These are phyloP conservation scores for Diaporthe citrichinensis DNA, from an alignment of 2,329 filamentous ascomycete genomes.

Conservation along the genomic window DNA sequence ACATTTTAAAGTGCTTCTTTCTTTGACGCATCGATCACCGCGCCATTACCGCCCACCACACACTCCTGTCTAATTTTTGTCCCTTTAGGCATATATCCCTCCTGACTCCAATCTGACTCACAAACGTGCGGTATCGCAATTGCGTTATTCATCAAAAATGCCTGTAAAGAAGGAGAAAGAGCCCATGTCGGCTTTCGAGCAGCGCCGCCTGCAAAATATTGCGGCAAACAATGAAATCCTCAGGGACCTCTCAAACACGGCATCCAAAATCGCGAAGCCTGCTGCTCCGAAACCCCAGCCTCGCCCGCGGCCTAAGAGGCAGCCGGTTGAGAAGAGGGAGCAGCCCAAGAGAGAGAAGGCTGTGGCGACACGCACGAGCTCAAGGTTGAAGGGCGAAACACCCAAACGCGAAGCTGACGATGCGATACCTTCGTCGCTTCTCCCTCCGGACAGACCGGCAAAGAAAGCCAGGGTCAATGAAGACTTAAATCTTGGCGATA, in stretches of 20 bases:
- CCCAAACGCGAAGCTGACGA: slow-evolving; percentile 61
- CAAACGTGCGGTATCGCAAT: slow-evolving; percentile 32
- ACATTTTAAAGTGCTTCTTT: slow-evolving; percentile 37
- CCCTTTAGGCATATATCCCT: background rate
- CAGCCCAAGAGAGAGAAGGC: slow-evolving; percentile 62
- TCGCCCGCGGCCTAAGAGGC: slow-evolving; percentile 53
- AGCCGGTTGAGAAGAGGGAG: slow-evolving; percentile 53
- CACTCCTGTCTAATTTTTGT: background rate
- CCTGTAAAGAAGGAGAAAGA: slow-evolving; percentile 62
- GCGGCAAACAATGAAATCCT: slow-evolving; percentile 86
- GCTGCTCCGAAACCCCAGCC: slow-evolving; percentile 21
- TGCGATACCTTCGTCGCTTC: slow-evolving; percentile 20
- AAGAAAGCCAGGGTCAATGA: slow-evolving; percentile 71
- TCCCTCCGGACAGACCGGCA: slow-evolving; percentile 50
- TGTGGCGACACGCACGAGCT: slow-evolving; percentile 70
- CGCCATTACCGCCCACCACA: slow-evolving; percentile 9
- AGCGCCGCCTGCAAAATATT: slow-evolving; percentile 87
- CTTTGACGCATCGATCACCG: background rate
- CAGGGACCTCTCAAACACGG: slow-evolving; percentile 80
- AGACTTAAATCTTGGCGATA: slow-evolving; percentile 80
- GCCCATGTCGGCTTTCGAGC: slow-evolving; percentile 85
- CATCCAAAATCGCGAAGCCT: slow-evolving; percentile 68
- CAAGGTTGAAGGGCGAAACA: slow-evolving; percentile 66
- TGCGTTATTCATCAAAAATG: slow-evolving; percentile 56
- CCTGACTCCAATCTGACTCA: background rate